Conservation (phyloP, 1,284 basidiomycete genomes). For the Tylopilus sp. region DNA sequence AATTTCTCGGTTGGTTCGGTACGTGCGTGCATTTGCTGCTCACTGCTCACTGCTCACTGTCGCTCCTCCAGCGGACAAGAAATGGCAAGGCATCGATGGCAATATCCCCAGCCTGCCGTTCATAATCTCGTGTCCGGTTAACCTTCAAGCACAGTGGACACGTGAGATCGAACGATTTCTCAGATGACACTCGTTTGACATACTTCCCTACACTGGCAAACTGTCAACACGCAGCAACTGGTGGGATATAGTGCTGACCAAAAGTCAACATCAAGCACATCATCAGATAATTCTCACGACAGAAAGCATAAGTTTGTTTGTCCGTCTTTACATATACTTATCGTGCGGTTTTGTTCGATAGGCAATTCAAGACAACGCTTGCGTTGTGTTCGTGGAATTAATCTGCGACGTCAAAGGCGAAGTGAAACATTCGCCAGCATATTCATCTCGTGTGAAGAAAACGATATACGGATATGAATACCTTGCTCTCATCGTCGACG, state of each 20-base stretch:
- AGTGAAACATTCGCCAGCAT: too few relatives aligned
- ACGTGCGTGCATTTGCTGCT: too few relatives aligned
- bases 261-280: neutral
- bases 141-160: constrained; percentile 13
- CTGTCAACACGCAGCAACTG: neutral
- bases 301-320: neutral
- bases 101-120: constrained; percentile 10
- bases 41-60: too few relatives aligned
- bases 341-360: neutral
- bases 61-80: neutral
- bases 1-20: neutral
- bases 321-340: too few relatives aligned
- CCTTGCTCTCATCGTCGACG: neutral
- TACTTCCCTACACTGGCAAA: constrained; percentile 8
- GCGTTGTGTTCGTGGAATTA: neutral
- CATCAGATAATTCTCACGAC: constrained; percentile 10
- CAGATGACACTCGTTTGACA: neutral
- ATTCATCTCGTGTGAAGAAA: neutral
- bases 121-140: constrained; percentile 9
- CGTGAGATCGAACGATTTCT: constrained; percentile 14
- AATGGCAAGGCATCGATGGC: constrained; percentile 1
- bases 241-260: neutral
- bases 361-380: neutral
- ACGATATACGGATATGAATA: neutral
- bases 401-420: neutral